Conservation (phyloP, 768 basidiomycete genomes). For the Suillus decipiens region DNA sequence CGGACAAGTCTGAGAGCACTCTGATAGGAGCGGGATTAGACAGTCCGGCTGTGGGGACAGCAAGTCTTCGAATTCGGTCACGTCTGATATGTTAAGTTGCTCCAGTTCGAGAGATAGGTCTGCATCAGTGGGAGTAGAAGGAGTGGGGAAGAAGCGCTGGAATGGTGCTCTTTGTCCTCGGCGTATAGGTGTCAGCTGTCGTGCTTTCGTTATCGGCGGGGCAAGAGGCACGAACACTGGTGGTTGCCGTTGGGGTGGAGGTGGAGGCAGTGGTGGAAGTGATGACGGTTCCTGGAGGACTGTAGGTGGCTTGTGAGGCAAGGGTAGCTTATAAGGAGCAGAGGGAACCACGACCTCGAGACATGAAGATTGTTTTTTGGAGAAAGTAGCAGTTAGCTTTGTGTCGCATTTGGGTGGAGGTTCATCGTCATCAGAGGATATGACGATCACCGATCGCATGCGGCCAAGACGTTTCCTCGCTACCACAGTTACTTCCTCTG, state of each 20-base stretch:
- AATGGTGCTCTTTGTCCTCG: slow-evolving; percentile 35
- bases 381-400: slow-evolving; percentile 1
- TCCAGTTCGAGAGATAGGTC: slow-evolving; percentile 41
- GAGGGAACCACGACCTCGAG: slow-evolving; percentile 48
- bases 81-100: slow-evolving; percentile 47
- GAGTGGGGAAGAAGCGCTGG: slow-evolving; percentile 49
- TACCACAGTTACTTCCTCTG: slow-evolving; percentile 25
- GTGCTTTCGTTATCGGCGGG: slow-evolving; percentile 41
- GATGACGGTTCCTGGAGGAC: slow-evolving; percentile 12
- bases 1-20: slow-evolving; percentile 69
- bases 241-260: slow-evolving; percentile 8
- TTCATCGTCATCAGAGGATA: slow-evolving; percentile 54
- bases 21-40: slow-evolving; percentile 63
- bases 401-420: slow-evolving; percentile 24
- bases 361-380: slow-evolving; percentile 20
- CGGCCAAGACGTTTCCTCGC: slow-evolving; percentile 15
- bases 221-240: slow-evolving; percentile 20
- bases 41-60: slow-evolving; percentile 48
- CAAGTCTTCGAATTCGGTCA: slow-evolving; percentile 49
- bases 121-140: slow-evolving; percentile 55
- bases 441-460: slow-evolving; percentile 28
- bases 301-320: slow-evolving; percentile 17
- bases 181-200: slow-evolving; percentile 71
- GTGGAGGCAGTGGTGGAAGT: background rate
- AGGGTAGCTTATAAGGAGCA: slow-evolving; percentile 24